Conservation (phyloP, 2,329 filamentous ascomycete genomes). For the Phoma herbarum region DNA sequence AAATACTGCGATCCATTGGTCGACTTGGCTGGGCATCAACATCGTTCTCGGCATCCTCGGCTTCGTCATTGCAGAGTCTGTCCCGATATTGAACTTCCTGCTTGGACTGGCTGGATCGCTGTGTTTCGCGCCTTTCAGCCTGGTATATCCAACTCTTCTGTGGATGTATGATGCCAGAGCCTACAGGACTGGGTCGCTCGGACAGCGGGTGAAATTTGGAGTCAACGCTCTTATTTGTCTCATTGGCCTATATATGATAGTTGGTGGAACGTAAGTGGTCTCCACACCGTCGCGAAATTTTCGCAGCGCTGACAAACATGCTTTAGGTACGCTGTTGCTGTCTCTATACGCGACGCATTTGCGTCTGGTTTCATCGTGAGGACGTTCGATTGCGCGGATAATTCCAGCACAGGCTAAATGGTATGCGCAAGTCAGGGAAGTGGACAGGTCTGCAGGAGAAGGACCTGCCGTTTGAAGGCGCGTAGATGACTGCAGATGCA, state of each 20-base stretch:
- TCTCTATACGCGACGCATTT: constrained; percentile 3
- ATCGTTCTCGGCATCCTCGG: constrained; percentile 2
- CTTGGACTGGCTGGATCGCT: constrained; percentile 7
- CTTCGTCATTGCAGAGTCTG: constrained; percentile 1
- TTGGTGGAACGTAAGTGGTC: constrained; percentile 8
- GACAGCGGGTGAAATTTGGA: neutral
- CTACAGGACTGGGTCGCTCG: neutral
- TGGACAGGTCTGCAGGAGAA: no score
- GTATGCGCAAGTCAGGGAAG: neutral
- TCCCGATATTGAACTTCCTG: constrained; percentile 6
- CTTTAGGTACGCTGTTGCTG: constrained; percentile 7
- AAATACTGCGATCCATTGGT: constrained; percentile 1
- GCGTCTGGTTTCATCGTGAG: constrained; percentile 9
- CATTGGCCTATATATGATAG: constrained; percentile 6
- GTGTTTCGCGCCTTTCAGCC: constrained; percentile 6
- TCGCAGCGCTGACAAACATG: neutral
- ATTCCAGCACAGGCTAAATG: neutral
- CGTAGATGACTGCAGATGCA: neutral
- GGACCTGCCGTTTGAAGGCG: neutral
- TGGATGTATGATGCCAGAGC: constrained; percentile 10
- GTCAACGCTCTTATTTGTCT: constrained; percentile 2
- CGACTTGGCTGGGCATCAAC: constrained; percentile 9
- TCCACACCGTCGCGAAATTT: neutral
- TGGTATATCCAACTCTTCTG: constrained; percentile 1
- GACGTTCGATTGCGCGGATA: constrained; percentile 5